These are phyloP conservation scores for Aspergillus ellipticus DNA, from an alignment of 495 filamentous ascomycete genomes.

Conservation along the genomic window DNA sequence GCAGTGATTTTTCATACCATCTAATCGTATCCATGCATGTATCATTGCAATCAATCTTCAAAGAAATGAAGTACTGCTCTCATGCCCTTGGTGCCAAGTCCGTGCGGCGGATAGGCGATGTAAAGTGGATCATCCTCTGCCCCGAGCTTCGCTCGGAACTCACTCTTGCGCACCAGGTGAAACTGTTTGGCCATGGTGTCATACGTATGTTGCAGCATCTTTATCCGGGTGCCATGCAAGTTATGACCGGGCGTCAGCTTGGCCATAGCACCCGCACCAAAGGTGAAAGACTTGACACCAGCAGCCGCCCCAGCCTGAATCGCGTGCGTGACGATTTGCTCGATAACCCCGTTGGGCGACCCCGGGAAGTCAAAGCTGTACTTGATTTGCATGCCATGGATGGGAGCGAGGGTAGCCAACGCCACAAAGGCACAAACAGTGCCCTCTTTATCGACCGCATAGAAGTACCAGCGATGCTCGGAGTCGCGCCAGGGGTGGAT, in stretches of 20 bases:
- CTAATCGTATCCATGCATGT: not conserved
- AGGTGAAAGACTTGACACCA: constrained; percentile 67
- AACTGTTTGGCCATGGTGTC: constrained; percentile 72
- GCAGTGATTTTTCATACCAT: not conserved
- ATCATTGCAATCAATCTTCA: constrained; percentile 52
- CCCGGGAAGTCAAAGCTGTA: constrained; percentile 82
- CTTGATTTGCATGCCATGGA: constrained; percentile 83
- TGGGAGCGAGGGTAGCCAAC: constrained; percentile 67
- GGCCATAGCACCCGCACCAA: constrained; percentile 69
- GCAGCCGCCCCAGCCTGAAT: constrained; percentile 61
- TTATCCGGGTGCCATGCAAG: constrained; percentile 66
- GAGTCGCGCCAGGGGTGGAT: constrained; percentile 77
- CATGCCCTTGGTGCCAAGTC: constrained; percentile 70
- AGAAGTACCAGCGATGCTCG: constrained; percentile 77
- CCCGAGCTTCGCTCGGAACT: constrained; percentile 83
- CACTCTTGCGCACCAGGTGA: constrained; percentile 74
- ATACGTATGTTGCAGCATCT: constrained; percentile 72
- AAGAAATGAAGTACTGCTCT: constrained; percentile 80
- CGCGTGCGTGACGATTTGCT: constrained; percentile 72
- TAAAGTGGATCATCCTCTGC: constrained; percentile 72
- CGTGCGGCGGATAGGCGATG: constrained; percentile 77
- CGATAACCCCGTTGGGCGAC: constrained; percentile 74
- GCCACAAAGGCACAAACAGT: constrained; percentile 69
- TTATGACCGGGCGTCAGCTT: constrained; percentile 70
- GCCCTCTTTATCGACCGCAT: constrained; percentile 63